These are phyloP conservation scores for Daldinia caldariorum DNA, from an alignment of 495 filamentous ascomycete species.

Conservation along the genomic window DNA sequence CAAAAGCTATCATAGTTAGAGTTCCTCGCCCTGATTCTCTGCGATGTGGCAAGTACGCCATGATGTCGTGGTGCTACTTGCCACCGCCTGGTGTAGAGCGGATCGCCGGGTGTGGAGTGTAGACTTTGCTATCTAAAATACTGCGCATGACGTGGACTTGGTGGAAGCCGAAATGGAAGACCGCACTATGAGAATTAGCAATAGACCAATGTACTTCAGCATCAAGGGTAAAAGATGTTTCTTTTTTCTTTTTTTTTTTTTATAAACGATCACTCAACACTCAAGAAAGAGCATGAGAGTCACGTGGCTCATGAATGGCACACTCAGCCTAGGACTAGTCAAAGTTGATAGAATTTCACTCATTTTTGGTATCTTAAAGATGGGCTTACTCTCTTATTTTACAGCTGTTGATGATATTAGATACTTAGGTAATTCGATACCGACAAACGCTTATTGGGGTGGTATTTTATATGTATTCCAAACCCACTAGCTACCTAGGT, in stretches of 20 bases:
- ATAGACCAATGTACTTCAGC: not conserved
- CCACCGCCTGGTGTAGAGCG: not conserved
- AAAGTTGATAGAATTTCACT: not conserved
- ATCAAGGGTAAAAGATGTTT: too few species aligned
- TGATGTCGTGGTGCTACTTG: slow-evolving; percentile 3
- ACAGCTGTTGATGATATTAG: too few species aligned
- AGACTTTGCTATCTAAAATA: not conserved
- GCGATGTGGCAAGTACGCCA: too few species aligned
- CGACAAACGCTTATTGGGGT: not conserved
- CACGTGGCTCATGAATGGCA: too few species aligned
- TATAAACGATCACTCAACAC: too few species aligned
- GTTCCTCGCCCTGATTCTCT: too few species aligned
- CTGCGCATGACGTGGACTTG: slow-evolving; percentile 1
- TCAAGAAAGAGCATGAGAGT: too few species aligned
- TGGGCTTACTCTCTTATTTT: too few species aligned
- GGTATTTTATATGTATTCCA: not conserved
- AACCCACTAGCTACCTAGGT: not conserved
- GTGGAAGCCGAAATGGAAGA: slow-evolving; percentile 3
- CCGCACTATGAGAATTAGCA: not conserved
- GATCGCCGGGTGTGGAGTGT: not conserved
- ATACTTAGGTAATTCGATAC: not conserved
- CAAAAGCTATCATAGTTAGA: too few species aligned
- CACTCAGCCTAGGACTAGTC: not conserved
- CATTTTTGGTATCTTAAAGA: not conserved
- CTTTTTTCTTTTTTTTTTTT: too few species aligned